These are phyloP conservation scores for Calonectria hongkongensis DNA, from an alignment of 2,329 filamentous ascomycete species.

Conservation along the genomic window DNA sequence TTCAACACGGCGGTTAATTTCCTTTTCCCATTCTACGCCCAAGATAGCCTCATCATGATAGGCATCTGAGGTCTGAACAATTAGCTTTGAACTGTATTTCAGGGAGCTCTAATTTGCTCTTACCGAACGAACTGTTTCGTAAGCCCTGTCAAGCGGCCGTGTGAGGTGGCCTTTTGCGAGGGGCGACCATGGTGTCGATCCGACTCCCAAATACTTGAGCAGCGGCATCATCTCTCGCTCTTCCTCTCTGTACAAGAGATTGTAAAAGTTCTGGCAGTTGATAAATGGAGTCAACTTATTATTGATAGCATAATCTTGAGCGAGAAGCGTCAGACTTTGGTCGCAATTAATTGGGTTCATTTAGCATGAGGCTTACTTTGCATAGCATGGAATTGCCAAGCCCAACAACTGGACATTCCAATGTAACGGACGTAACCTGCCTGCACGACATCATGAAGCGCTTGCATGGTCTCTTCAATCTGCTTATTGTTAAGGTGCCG, in stretches of 20 bases:
- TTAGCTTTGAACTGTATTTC: background rate
- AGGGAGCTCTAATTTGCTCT: background rate
- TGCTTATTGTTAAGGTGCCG: constrained; percentile 37
- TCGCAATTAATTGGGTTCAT: background rate
- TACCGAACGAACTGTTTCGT: constrained; percentile 20
- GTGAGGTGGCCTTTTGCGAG: constrained; percentile 19
- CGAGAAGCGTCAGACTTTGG: background rate
- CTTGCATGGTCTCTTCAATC: constrained; percentile 44
- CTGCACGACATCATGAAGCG: constrained; percentile 44
- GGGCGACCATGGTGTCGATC: constrained; percentile 21
- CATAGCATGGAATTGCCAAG: constrained; percentile 66
- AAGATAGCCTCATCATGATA: constrained; percentile 22
- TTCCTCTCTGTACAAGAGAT: constrained; percentile 75
- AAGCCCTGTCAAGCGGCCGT: constrained; percentile 4
- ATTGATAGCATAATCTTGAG: constrained; percentile 60
- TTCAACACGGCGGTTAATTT: constrained; percentile 21
- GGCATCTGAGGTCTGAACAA: constrained; percentile 10
- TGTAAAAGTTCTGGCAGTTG: constrained; percentile 75
- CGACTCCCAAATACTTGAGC: constrained; percentile 15
- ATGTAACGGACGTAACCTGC: constrained; percentile 74
- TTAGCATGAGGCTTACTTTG: constrained; percentile 59
- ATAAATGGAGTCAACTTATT: constrained; percentile 74
- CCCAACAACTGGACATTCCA: constrained; percentile 66
- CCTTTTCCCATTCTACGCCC: constrained; percentile 26
- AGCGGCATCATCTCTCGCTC: constrained; percentile 64